These are phyloP conservation scores for Ophiostoma sp. DNA, from an alignment of 2,329 filamentous ascomycete species.

Conservation along the genomic window DNA sequence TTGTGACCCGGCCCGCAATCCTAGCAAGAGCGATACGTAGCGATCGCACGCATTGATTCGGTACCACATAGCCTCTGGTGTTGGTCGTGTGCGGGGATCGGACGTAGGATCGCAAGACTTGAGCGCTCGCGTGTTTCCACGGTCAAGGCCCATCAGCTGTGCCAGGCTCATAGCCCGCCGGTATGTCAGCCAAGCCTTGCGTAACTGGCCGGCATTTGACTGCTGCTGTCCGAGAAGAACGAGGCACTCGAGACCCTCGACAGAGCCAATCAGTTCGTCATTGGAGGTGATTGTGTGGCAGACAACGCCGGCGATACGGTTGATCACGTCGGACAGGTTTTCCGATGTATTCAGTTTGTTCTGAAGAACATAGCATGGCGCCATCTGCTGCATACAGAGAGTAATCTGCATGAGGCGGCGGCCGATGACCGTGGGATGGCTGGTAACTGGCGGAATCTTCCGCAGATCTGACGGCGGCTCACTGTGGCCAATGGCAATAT, in stretches of 20 bases:
- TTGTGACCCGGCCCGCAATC: conserved; percentile 41
- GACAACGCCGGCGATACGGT: conserved; percentile 33
- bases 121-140: conserved; percentile 33
- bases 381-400: conserved; percentile 43
- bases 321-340: conserved; percentile 30
- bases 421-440: conserved; percentile 46
- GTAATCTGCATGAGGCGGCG: conserved; percentile 43
- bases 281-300: conserved; percentile 43
- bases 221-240: conserved; percentile 46
- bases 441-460: conserved; percentile 33
- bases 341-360: conserved; percentile 30
- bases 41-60: conserved; percentile 47
- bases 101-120: conserved; percentile 38
- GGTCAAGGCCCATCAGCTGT: conserved; percentile 47
- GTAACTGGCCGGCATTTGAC: conserved; percentile 48
- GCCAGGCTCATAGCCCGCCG: conserved; percentile 47
- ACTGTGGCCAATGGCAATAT: conserved; percentile 31
- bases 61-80: conserved; percentile 41
- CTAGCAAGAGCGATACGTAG: conserved; percentile 47
- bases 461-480: conserved; percentile 29
- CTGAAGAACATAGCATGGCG: conserved; percentile 31
- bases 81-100: conserved; percentile 31
- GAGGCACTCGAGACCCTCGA: conserved; percentile 51
- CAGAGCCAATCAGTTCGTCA: conserved; percentile 46
- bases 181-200: conserved; percentile 49